phyloP scores from a whole-genome alignment of 257 asterid genomes.

The Solanum virginianum region DNA sequence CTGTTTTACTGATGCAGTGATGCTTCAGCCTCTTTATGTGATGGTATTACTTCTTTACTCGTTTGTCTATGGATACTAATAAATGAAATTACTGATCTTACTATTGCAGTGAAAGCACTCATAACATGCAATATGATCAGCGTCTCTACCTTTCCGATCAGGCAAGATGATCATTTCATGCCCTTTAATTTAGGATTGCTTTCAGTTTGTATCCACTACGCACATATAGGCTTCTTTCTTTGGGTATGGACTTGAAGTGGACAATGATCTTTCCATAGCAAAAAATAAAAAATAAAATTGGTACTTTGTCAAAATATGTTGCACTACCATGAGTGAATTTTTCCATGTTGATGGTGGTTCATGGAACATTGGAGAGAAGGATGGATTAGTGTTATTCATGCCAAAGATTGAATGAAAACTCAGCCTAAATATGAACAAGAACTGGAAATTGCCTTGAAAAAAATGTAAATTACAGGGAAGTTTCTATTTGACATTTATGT shows the following conservation, averaged over 20 bases:
- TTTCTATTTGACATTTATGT: neutral
- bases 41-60: neutral
- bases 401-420: neutral
- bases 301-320: neutral
- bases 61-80: neutral
- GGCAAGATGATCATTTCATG: conserved; percentile 21
- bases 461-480: neutral
- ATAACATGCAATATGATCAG: no score
- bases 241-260: neutral
- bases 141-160: conserved; percentile 91
- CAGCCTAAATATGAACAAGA: neutral
- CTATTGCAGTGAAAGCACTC: no score
- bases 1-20: neutral
- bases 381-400: neutral
- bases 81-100: neutral
- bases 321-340: neutral
- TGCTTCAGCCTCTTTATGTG: neutral
- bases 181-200: neutral
- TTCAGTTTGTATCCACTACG: neutral
- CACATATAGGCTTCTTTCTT: neutral
- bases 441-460: neutral
- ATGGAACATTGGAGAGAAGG: neutral
- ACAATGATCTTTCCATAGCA: neutral
- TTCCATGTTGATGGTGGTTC: neutral
- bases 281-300: neutral